Conservation (phyloP, 2,329 filamentous ascomycete genomes). For the Fusarium sp. region DNA sequence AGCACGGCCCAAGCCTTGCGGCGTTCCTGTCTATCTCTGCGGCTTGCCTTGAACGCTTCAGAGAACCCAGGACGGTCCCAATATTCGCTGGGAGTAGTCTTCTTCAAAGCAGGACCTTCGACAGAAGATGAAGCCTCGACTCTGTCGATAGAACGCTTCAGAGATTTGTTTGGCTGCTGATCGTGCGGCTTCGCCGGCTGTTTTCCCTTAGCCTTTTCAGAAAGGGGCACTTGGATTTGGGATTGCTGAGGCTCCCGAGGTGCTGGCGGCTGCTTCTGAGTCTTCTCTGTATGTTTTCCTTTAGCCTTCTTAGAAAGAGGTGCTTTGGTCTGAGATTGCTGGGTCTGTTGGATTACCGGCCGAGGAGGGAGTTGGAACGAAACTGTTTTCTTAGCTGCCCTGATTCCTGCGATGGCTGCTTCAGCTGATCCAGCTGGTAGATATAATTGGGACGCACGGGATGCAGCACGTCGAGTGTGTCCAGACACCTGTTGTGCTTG, state of each 20-base stretch:
- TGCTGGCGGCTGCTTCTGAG: background rate
- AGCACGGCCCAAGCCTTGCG: background rate
- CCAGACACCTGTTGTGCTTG: background rate
- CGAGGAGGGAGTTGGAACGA: background rate
- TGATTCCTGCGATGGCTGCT: background rate
- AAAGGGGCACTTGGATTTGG: background rate
- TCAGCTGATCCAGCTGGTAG: background rate
- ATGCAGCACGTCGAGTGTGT: background rate
- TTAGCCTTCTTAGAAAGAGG: background rate
- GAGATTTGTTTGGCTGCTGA: background rate
- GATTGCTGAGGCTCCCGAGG: background rate
- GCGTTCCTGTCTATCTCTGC: background rate
- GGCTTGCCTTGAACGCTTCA: background rate
- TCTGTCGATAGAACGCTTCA: conserved; percentile 2
- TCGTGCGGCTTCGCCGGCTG: background rate
- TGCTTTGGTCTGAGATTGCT: background rate
- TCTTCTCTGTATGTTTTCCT: background rate
- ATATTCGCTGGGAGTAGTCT: background rate
- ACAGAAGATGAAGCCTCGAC: background rate
- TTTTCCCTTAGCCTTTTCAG: background rate
- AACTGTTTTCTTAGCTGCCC: background rate
- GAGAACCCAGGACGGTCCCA: background rate
- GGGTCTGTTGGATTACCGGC: background rate
- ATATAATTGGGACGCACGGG: background rate
- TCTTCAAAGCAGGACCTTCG: background rate